These are phyloP conservation scores for Backusella australiensis DNA, from an alignment of 192 early-diverging fungal species.

Conservation along the genomic window DNA sequence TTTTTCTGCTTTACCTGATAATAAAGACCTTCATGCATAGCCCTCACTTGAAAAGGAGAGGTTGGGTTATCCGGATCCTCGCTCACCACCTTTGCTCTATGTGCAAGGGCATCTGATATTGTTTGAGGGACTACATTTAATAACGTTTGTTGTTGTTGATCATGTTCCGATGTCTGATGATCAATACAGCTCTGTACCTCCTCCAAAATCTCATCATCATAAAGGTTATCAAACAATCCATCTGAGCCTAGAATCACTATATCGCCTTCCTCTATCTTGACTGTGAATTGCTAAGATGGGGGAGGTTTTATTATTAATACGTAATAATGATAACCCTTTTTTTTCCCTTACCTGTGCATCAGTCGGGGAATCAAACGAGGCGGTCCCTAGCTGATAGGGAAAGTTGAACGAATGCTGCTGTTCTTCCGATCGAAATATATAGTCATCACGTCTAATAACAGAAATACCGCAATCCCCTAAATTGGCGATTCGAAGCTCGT, in stretches of 20 bases:
- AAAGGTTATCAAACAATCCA: constrained; percentile 97
- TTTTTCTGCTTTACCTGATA: constrained; percentile 30
- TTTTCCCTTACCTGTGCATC: constrained; percentile 64
- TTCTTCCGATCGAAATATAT: constrained; percentile 93
- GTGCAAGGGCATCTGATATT: constrained; percentile 80
- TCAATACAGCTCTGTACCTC: constrained; percentile 58
- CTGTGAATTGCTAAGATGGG: constrained; percentile 48
- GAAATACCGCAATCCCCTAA: constrained; percentile 93
- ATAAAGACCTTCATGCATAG: constrained; percentile 84
- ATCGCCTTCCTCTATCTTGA: constrained; percentile 90
- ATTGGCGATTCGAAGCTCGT: constrained; percentile 93
- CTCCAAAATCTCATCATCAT: constrained; percentile 96
- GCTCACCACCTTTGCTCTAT: constrained; percentile 71
- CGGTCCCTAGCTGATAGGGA: constrained; percentile 94
- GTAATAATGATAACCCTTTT: background rate
- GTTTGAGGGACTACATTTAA: constrained; percentile 59
- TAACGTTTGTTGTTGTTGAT: constrained; percentile 20
- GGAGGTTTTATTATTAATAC: background rate
- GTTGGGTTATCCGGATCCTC: constrained; percentile 74
- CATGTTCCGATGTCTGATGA: constrained; percentile 20
- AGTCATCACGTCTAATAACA: constrained; percentile 82
- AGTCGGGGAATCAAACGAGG: constrained; percentile 71
- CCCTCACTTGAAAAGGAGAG: constrained; percentile 91
- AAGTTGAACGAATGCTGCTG: constrained; percentile 99
- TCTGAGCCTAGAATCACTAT: constrained; percentile 91